Percentiles rank a stretch among this genome's conserved stretches.
phyloP scores from a whole-genome alignment of 495 filamentous ascomycete species.

The Tuber umbilicatum region DNA sequence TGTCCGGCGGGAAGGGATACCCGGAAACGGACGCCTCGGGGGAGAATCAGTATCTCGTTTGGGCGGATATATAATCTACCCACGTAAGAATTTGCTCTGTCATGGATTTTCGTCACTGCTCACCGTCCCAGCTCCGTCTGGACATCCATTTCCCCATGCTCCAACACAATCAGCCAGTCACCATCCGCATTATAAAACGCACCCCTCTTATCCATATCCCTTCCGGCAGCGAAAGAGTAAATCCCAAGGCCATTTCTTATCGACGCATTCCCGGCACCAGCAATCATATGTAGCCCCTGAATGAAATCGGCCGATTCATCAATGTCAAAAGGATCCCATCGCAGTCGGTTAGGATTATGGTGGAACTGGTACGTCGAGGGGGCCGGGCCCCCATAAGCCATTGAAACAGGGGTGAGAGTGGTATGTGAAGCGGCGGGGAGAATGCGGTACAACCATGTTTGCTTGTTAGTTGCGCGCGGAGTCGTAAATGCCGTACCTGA shows the following conservation, averaged over 20 bases:
- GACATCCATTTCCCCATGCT: conserved; percentile 78
- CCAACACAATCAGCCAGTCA: conserved; percentile 77
- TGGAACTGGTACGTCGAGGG: conserved; percentile 47
- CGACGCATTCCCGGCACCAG: conserved; percentile 75
- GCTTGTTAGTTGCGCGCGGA: conserved; percentile 78
- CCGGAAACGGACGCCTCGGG: conserved; percentile 70
- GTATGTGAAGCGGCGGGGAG: conserved; percentile 76
- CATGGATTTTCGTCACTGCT: neutral
- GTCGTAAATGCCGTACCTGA: conserved; percentile 92
- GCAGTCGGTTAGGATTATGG: conserved; percentile 78
- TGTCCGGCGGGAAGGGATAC: conserved; percentile 46
- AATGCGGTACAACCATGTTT: conserved; percentile 91
- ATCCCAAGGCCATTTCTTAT: conserved; percentile 76
- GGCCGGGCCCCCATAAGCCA: neutral
- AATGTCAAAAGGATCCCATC: conserved; percentile 84
- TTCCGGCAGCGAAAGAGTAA: conserved; percentile 72
- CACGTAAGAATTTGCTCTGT: conserved; percentile 43
- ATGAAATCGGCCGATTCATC: conserved; percentile 41
- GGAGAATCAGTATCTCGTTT: conserved; percentile 84
- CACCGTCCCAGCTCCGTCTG: conserved; percentile 66
- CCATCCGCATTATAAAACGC: conserved; percentile 90
- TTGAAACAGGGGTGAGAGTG: conserved; percentile 54
- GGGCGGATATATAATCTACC: conserved; percentile 65
- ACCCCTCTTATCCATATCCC: conserved; percentile 57
- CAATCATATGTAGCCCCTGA: conserved; percentile 65